Conservation (phyloP, 2,329 filamentous ascomycete species). For the Fusarium brachygibbosum region DNA sequence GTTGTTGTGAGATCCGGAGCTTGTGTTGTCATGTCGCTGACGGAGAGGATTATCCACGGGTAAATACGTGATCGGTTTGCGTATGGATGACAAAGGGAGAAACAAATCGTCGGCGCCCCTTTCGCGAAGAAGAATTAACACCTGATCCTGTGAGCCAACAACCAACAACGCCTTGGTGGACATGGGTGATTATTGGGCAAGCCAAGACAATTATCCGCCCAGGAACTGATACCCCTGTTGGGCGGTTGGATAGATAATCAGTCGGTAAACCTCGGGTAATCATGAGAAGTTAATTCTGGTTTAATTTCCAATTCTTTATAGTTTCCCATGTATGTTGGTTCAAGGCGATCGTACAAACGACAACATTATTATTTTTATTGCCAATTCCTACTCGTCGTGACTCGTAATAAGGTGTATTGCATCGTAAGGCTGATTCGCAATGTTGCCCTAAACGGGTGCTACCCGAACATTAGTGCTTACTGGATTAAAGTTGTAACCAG, state of each 20-base stretch:
- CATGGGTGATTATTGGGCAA: conserved; percentile 2
- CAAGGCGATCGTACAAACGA: no score
- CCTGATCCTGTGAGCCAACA: neutral
- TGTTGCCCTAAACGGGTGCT: no score
- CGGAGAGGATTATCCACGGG: neutral
- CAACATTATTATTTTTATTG: no score
- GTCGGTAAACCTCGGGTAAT: neutral
- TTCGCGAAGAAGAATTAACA: neutral
- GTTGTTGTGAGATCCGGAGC: conserved; percentile 13
- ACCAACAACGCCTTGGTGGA: neutral
- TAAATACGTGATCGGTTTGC: neutral
- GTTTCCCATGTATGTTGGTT: no score
- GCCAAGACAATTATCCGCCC: neutral
- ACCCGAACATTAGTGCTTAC: no score
- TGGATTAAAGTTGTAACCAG: no score
- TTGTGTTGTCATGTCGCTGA: conserved; percentile 2
- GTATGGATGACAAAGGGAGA: neutral
- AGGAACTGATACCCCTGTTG: neutral
- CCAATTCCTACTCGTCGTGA: no score
- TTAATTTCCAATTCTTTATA: no score
- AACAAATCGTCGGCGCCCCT: neutral
- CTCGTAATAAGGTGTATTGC: no score
- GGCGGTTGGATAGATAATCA: neutral
- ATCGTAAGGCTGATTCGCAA: no score
- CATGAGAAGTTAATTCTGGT: neutral